These are phyloP conservation scores for Daphne laureola DNA, from an alignment of 441 rosid genomes.

Conservation along the genomic window DNA sequence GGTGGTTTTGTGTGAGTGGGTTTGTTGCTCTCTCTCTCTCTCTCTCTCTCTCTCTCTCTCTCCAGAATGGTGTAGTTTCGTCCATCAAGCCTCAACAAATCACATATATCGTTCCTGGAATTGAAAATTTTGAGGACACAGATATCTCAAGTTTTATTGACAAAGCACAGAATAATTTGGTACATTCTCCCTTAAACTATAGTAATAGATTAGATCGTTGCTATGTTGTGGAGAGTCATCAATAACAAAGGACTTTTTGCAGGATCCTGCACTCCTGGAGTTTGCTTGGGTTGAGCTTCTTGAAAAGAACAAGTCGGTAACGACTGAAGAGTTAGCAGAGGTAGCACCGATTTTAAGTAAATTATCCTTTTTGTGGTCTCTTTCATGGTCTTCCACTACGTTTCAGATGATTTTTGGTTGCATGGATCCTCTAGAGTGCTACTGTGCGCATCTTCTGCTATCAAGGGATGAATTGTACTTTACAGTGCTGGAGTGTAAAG, in stretches of 20 bases:
- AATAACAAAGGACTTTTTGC: constrained; percentile 17
- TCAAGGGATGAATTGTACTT: constrained; percentile 84
- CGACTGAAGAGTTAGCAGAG: constrained; percentile 81
- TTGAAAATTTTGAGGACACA: constrained; percentile 55
- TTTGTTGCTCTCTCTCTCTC: no score
- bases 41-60: constrained; percentile 3
- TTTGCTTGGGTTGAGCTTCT: constrained; percentile 93
- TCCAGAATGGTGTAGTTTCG: constrained; percentile 64
- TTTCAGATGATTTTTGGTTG: constrained; percentile 84
- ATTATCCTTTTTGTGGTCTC: constrained; percentile 9
- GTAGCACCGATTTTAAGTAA: constrained; percentile 24
- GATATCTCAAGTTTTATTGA: constrained; percentile 53
- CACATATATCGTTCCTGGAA: constrained; percentile 71
- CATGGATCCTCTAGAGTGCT: constrained; percentile 81
- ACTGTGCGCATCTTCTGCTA: constrained; percentile 87
- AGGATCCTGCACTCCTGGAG: constrained; percentile 82
- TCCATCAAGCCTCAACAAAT: constrained; percentile 84
- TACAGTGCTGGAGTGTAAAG: constrained; percentile 56
- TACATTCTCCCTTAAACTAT: constrained; percentile 29
- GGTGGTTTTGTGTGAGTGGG: constrained; percentile 3
- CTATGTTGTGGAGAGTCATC: constrained; percentile 9
- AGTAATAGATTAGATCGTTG: not conserved
- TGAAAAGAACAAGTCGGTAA: constrained; percentile 66
- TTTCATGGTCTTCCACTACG: constrained; percentile 27
- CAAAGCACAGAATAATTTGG: constrained; percentile 69